Percentiles rank a stretch among this genome's conserved stretches.
These are phyloP conservation scores for Aspergillus campestris DNA, from an alignment of 495 filamentous ascomycete genomes.

Conservation along the genomic window DNA sequence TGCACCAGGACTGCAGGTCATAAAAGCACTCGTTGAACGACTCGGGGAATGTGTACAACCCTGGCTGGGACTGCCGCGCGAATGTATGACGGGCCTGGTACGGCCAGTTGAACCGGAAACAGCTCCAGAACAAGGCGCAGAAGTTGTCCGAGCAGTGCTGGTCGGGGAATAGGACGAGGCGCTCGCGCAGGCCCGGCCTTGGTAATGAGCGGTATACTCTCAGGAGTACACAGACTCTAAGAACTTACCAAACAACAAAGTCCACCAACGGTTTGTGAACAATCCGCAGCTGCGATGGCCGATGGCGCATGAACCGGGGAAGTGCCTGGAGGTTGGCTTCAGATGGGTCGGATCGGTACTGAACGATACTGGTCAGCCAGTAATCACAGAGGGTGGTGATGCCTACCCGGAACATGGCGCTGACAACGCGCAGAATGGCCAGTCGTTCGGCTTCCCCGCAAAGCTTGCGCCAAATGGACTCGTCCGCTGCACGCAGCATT, in stretches of 20 bases:
- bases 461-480: conserved; percentile 3
- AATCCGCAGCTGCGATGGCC: conserved; percentile 7
- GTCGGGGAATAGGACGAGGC: conserved; percentile 6
- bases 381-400: background rate
- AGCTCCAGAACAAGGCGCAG: conserved; percentile 8
- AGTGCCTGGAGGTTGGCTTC: background rate
- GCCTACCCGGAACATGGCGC: conserved; percentile 11
- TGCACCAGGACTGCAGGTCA: conserved; percentile 9
- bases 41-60: conserved; percentile 5
- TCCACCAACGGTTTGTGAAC: conserved; percentile 11
- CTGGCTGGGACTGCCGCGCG: conserved; percentile 2
- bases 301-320: conserved; percentile 8
- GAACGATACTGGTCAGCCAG: background rate
- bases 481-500: conserved; percentile 7
- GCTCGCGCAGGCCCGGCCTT: conserved; percentile 8
- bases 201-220: too few relatives aligned
- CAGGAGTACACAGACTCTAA: background rate
- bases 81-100: conserved; percentile 2
- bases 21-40: conserved; percentile 6
- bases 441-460: conserved; percentile 6
- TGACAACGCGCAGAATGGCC: conserved; percentile 5
- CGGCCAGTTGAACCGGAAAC: conserved; percentile 8
- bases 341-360: conserved; percentile 9
- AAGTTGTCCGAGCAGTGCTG: conserved; percentile 11
- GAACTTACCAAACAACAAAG: conserved; percentile 8